These are phyloP conservation scores for Streptanthus diversifolius DNA, from an alignment of 345 rosid species.

Conservation along the genomic window DNA sequence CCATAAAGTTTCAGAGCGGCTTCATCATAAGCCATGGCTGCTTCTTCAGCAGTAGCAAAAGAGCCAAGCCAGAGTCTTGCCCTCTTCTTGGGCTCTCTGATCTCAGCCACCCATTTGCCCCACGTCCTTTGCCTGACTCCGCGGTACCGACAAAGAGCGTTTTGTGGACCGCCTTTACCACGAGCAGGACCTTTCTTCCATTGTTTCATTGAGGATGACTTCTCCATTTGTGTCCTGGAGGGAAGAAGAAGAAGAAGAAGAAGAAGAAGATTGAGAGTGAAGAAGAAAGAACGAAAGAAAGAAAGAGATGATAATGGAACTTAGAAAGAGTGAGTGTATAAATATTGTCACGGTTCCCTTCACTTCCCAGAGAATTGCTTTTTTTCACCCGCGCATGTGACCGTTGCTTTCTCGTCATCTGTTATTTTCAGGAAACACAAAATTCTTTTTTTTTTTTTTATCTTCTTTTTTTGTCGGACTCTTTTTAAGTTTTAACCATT, in stretches of 20 bases:
- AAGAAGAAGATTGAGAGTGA: conserved; percentile 7
- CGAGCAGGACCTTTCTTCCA: conserved; percentile 94
- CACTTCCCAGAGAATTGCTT: conserved; percentile 25
- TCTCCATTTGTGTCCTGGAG: conserved; percentile 36
- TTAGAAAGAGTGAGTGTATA: conserved; percentile 38
- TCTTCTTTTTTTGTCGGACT: neutral
- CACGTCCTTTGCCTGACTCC: conserved; percentile 94
- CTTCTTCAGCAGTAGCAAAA: conserved; percentile 89
- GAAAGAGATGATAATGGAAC: conserved; percentile 38
- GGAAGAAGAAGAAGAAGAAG: conserved; percentile 16
- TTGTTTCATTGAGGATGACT: conserved; percentile 55
- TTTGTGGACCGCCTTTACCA: conserved; percentile 93
- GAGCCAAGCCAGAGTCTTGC: conserved; percentile 88
- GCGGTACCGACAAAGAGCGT: conserved; percentile 73
- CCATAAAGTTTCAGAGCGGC: conserved; percentile 78
- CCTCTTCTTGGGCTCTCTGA: conserved; percentile 90
- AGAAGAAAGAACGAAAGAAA: conserved; percentile 19
- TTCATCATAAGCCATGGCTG: conserved; percentile 92
- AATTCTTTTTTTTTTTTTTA: neutral
- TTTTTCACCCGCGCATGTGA: conserved; percentile 45
- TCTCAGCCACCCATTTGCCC: conserved; percentile 99
- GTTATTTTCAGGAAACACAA: conserved; percentile 5
- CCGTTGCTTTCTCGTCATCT: conserved; percentile 44
- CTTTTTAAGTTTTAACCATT: neutral
- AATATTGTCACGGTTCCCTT: conserved; percentile 60